Evolutionary conservation across 805 yeast species (phyloP).

Genomic region (Candida michaelii): DNA sequence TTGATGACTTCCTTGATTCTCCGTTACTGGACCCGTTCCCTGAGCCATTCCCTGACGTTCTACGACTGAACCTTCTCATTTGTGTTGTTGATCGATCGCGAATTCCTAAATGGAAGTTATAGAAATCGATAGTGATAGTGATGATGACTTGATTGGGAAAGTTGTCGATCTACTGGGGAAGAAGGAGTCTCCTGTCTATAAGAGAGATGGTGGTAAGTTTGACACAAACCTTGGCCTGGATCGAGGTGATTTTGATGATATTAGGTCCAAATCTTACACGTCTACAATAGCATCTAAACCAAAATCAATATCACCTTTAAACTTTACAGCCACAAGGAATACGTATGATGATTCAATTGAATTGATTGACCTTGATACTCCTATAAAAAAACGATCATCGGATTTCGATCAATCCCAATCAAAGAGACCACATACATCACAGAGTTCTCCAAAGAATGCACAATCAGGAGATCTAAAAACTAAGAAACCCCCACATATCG

Average conservation of each 20-base stretch:
- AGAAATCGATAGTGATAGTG: slow-evolving; percentile 3
- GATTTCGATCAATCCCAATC: not conserved
- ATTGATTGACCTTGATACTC: not conserved
- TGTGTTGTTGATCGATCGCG: slow-evolving; percentile 3
- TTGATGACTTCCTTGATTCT: not conserved
- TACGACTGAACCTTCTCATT: slow-evolving; percentile 9
- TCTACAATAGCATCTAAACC: too few species aligned
- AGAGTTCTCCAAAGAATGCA: too few species aligned
- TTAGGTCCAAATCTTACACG: too few species aligned
- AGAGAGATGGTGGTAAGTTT: not conserved
- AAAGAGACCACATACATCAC: not conserved
- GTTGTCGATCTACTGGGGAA: slow-evolving; percentile 1
- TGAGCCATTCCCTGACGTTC: slow-evolving; percentile 5
- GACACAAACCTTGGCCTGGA: not conserved
- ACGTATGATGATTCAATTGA: not conserved
- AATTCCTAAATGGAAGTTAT: slow-evolving; percentile 7
- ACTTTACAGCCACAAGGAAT: not conserved
- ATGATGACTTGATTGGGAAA: slow-evolving; percentile 1
- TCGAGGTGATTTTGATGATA: too few species aligned
- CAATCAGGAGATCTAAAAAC: too few species aligned
- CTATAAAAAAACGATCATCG: too few species aligned
- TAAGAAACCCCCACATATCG: too few species aligned
- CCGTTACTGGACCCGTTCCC: slow-evolving; percentile 1
- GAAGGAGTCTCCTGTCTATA: not conserved
- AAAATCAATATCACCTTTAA: too few species aligned